Evolutionary conservation across 768 basidiomycete genomes (phyloP).

Genomic region (Collybiopsis luxurians): DNA sequence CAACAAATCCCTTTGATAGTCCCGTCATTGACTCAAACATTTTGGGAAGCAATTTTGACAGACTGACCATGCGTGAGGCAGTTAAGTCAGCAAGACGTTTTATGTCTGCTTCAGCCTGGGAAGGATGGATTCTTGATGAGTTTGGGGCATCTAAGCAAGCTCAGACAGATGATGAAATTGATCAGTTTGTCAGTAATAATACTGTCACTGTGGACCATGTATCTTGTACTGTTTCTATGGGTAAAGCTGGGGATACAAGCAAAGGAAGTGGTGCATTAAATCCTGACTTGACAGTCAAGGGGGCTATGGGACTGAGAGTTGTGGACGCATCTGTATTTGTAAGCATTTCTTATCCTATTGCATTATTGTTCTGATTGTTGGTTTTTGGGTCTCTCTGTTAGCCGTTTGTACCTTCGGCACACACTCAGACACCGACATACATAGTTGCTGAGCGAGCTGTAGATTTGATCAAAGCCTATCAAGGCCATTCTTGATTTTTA

Average conservation of each 20-base stretch:
- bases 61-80: background rate
- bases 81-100: background rate
- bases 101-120: background rate
- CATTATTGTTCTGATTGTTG: background rate
- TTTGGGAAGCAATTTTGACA: background rate
- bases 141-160: background rate
- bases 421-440: constrained; percentile 25
- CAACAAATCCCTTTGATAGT: background rate
- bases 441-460: constrained; percentile 27
- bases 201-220: constrained; percentile 23
- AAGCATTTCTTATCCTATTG: constrained; percentile 5
- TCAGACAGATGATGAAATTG: constrained; percentile 21
- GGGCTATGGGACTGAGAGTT: constrained; percentile 28
- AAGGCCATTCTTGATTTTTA: too few species aligned
- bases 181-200: constrained; percentile 18
- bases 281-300: constrained; percentile 32
- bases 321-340: constrained; percentile 37
- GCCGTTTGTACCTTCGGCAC: constrained; percentile 22
- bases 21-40: background rate
- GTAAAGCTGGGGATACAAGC: constrained; percentile 13
- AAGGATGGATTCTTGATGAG: background rate
- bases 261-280: constrained; percentile 27
- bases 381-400: background rate
- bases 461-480: constrained; percentile 22
- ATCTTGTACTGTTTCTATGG: constrained; percentile 27